Evolutionary conservation across 495 filamentous ascomycete genomes (phyloP), one percentile per base, ranked within the genome.

Genomic region (Parachaetomium inaequale): DNA sequence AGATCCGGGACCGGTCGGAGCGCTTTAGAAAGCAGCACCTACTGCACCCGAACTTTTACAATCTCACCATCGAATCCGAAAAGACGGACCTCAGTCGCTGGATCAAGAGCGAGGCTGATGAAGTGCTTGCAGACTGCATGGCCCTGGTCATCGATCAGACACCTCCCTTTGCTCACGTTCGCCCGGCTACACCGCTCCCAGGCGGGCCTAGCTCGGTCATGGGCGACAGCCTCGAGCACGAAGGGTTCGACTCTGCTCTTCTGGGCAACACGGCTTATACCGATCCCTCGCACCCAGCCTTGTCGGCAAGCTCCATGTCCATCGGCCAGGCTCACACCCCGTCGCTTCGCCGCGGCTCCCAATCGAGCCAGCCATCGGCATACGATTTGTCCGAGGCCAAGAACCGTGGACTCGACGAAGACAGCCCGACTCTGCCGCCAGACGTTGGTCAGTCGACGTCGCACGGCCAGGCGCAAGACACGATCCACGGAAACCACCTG

Each of bases 11-110:
- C 55, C 75, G 87, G 46, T 88, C 87, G 21, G 88, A 90, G 53
- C 78, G 76, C 32, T 90, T 88, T 68, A 78, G 87, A 17, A 81
- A 84, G 68, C 77, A 82, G 12, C 88, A 91, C 72, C 74, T 87
- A 2, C 71, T 91, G 23, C 88, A 92, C 67, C 85, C 87, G 7
- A 90, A 90, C 66, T 91, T 92, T 73, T 87, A 87, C 69, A 82
- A 78, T 15, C 75, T 84, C 31, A 90, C 88, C 0, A 79, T 86
- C 57, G 88, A 92, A 58, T 84, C 87, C 15, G 88, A 92, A 72
- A 79, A 90, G 58, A 84, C 74, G 5, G 87, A 91, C 64, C 75
- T 82, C 61, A 86, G 83, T 51, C 84, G 87, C 55, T 92, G 85
- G 85, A 79, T 89, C 65, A 88, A 85, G 64, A 85, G 84, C 61